A percentile compares a stretch with the other conserved stretches of the same genome.
phyloP scores from a whole-genome alignment of 257 asterid species.

The Handroanthus guayacan region DNA sequence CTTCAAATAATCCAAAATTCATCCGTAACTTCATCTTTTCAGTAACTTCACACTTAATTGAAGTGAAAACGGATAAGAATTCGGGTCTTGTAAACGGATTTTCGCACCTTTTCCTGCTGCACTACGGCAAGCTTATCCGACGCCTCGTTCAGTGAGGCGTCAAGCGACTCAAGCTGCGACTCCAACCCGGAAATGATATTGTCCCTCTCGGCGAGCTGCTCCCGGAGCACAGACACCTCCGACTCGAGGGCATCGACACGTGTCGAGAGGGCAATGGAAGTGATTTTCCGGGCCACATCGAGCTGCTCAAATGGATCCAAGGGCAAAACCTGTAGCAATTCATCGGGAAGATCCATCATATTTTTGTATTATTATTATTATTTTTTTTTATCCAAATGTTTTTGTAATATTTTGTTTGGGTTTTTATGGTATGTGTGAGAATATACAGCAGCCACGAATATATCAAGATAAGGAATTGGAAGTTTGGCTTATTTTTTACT shows the following conservation, averaged over 20 bases:
- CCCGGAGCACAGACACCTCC: constrained; percentile 70
- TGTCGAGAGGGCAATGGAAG: constrained; percentile 92
- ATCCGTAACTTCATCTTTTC: neutral
- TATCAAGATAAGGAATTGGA: constrained; percentile 45
- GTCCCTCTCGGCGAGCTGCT: constrained; percentile 69
- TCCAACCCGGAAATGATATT: constrained; percentile 70
- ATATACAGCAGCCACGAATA: constrained; percentile 33
- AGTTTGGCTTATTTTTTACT: neutral
- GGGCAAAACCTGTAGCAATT: constrained; percentile 70
- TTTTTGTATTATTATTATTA: constrained; percentile 11
- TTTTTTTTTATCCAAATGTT: constrained; percentile 5
- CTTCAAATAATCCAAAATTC: neutral
- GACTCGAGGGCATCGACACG: constrained; percentile 88
- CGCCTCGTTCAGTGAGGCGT: constrained; percentile 60
- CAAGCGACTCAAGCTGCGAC: constrained; percentile 79
- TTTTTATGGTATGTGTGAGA: constrained; percentile 36
- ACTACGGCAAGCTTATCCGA: constrained; percentile 63
- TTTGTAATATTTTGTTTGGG: constrained; percentile 7
- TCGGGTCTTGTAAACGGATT: neutral
- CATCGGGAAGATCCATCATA: constrained; percentile 85
- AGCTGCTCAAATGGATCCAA: constrained; percentile 95
- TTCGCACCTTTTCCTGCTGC: constrained; percentile 77
- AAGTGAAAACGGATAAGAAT: constrained; percentile 8
- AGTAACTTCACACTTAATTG: constrained; percentile 46
- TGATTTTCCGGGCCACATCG: constrained; percentile 87